A percentile compares a stretch with the other conserved stretches of the same genome.
These are phyloP conservation scores for Acanthamoeba rhysodes DNA, from an alignment of 208 protist genomes.

Conservation along the genomic window DNA sequence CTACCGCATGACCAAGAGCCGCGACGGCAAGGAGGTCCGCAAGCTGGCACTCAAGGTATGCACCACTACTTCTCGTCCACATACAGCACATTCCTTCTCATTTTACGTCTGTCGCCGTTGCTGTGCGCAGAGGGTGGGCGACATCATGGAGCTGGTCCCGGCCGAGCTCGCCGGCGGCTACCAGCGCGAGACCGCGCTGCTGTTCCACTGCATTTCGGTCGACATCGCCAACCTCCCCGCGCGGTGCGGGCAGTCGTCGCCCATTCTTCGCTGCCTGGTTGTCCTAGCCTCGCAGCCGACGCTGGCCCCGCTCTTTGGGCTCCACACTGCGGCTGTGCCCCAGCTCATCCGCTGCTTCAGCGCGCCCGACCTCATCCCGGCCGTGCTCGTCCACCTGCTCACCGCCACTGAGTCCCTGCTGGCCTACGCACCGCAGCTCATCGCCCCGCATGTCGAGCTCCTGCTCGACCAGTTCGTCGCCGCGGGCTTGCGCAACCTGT, in stretches of 20 bases:
- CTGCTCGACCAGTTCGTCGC: constrained; percentile 32
- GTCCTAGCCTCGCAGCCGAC: neutral
- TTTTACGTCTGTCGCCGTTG: neutral
- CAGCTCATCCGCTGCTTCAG: constrained; percentile 24
- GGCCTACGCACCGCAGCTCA: neutral
- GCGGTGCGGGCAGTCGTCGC: constrained; percentile 6
- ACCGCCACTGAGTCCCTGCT: constrained; percentile 1
- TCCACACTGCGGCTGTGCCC: neutral
- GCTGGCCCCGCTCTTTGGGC: neutral
- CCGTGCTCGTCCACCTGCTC: constrained; percentile 9
- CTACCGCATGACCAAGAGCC: neutral
- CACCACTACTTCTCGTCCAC: neutral
- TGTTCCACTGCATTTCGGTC: constrained; percentile 31
- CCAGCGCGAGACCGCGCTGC: constrained; percentile 12
- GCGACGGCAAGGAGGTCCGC: constrained; percentile 43
- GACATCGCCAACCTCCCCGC: constrained; percentile 35
- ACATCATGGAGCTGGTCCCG: constrained; percentile 52
- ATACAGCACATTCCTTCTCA: neutral
- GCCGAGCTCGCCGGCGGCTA: constrained; percentile 10
- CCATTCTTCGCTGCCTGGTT: constrained; percentile 20
- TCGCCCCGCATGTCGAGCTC: constrained; percentile 45
- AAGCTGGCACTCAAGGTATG: constrained; percentile 59
- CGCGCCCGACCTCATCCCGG: neutral
- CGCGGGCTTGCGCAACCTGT: neutral
- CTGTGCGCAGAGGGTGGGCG: constrained; percentile 21